These are phyloP conservation scores for Pinus albicaulis DNA, from an alignment of 75 land plant species.

Conservation along the genomic window DNA sequence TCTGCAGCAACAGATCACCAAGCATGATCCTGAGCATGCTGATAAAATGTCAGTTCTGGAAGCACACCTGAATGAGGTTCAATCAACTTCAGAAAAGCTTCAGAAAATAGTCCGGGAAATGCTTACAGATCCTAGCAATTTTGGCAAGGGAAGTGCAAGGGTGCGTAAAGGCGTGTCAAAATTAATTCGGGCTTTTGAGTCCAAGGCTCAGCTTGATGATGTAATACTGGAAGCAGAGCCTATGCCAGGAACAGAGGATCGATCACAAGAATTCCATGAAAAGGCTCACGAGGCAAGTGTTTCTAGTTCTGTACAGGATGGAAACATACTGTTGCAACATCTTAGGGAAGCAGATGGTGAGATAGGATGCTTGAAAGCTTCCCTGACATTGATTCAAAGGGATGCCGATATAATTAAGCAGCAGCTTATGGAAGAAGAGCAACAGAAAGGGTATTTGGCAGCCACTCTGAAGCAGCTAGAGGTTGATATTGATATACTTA, in stretches of 20 bases:
- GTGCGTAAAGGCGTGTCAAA: conserved; percentile 40
- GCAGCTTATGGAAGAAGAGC: conserved; percentile 13
- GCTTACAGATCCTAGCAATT: conserved; percentile 20
- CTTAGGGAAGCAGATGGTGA: conserved; percentile 19
- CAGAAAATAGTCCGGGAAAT: conserved; percentile 42
- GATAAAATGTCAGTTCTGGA: conserved; percentile 23
- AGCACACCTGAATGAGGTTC: conserved; percentile 33
- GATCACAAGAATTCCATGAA: background rate
- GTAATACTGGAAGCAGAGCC: conserved; percentile 11
- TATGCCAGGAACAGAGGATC: background rate
- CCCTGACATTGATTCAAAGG: conserved; percentile 22
- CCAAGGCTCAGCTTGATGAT: conserved; percentile 38
- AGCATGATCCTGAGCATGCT: conserved; percentile 13
- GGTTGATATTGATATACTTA: conserved; percentile 19
- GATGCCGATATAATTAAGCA: conserved; percentile 20
- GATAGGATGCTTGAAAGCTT: conserved; percentile 10
- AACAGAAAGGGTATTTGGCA: conserved; percentile 11
- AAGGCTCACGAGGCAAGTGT: background rate
- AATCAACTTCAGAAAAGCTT: conserved; percentile 24
- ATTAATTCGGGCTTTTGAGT: conserved; percentile 74
- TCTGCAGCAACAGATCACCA: background rate
- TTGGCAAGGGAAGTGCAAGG: conserved; percentile 21
- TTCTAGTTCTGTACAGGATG: conserved; percentile 7
- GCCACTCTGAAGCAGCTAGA: conserved; percentile 13
- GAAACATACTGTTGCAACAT: conserved; percentile 15